Evolutionary conservation across 208 protist genomes (phyloP), one percentile per base, ranked within the genome.

Genomic region (Leptomonas seymouri): DNA sequence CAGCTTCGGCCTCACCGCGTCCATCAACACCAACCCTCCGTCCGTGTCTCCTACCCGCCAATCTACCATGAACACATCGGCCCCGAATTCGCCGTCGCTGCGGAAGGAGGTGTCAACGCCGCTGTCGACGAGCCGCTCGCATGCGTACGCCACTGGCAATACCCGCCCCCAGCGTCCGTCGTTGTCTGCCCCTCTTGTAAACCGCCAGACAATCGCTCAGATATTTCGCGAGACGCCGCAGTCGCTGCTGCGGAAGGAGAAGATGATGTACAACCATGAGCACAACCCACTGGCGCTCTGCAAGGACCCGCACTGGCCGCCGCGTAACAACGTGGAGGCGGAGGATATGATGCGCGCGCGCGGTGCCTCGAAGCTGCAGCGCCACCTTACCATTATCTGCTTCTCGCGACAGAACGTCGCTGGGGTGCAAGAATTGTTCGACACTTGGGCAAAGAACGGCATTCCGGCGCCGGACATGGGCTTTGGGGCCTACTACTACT

Each of bases 401-500:
- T 91, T 89, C 60, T 84, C 88, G 0, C 62, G 83, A 25, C 74
- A 80, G 48, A 64, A 91, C 62, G 61, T 82, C 8, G 67, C 60
- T 15, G 82, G 79, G 27, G 75, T 93, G 49, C 67, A 79, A 60
- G 68, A 84, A 30, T 68, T 93, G 15, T 86, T 93, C 61, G 71
- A 89, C 30, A 84, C 78, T 44, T 90, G 85, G 83, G 76, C 70
- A 3, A 66, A 72, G 58, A 86, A 90, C 56, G 80, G 82, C 63
- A 93, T 90, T 49, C 76, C 77, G 1, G 79, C 87, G 11, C 82
- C 80, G 27, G 87, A 89, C 66, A 76, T 88, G 60, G 72, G 72
- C 51, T 93, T 93, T 70, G 87, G 82, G 14, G 76, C 82, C 20
- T 93, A 93, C 78, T 93, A 93, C 74, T 85, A 69, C 58, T 93